Evolutionary conservation across 108 stramenopile species (phyloP).

Genomic region (Pseudonitzschia multistriata): DNA sequence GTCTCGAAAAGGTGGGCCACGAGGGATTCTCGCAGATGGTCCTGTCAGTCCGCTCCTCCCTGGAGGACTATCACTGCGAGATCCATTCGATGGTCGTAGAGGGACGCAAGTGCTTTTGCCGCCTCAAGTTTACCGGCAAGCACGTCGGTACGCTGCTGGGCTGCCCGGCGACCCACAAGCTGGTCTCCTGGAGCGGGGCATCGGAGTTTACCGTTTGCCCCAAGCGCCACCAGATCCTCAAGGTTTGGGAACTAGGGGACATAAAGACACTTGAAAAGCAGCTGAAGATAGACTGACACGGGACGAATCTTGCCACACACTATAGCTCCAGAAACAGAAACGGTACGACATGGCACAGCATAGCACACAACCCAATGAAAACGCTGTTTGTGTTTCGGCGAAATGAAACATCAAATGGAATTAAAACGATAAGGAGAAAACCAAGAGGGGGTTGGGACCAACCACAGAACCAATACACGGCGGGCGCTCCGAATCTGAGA

Average conservation of each 20-base stretch:
- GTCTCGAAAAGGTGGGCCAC: constrained; percentile 58
- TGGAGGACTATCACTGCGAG: constrained; percentile 60
- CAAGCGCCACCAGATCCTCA: constrained; percentile 47
- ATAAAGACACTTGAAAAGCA: constrained; percentile 56
- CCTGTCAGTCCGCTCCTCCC: constrained; percentile 37
- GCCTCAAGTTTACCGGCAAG: constrained; percentile 50
- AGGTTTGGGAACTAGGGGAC: constrained; percentile 66
- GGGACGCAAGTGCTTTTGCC: constrained; percentile 59
- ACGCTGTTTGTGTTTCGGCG: too few relatives aligned
- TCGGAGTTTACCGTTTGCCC: constrained; percentile 49
- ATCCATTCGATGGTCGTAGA: constrained; percentile 65
- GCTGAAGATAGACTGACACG: too few relatives aligned
- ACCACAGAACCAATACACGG: too few relatives aligned
- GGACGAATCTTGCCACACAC: too few relatives aligned
- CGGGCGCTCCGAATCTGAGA: too few relatives aligned
- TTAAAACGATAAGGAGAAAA: neutral
- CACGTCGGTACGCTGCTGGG: constrained; percentile 52
- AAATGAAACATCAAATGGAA: neutral
- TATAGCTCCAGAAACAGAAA: too few relatives aligned
- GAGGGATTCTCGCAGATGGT: constrained; percentile 61
- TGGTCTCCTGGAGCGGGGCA: constrained; percentile 57
- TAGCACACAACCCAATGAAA: too few relatives aligned
- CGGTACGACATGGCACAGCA: too few relatives aligned
- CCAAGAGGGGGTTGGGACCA: neutral
- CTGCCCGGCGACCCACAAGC: constrained; percentile 48